phyloP scores from a whole-genome alignment of 2,329 filamentous ascomycete species.

The Monascus ruber region DNA sequence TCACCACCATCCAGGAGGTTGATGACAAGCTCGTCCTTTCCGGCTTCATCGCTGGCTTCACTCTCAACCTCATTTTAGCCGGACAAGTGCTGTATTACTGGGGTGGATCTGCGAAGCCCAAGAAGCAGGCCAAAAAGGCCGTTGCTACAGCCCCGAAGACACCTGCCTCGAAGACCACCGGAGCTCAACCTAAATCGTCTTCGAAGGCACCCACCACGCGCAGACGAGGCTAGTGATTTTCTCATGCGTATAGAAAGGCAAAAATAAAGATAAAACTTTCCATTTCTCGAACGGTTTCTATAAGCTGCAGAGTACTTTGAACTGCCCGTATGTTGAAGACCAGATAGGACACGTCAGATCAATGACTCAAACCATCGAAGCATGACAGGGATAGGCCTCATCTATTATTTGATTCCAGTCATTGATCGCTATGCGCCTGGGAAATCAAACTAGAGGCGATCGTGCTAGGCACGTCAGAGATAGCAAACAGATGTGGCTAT shows the following conservation, averaged over 20 bases:
- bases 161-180: conserved; percentile 26
- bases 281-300: too few relatives aligned
- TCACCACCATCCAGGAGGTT: conserved; percentile 94
- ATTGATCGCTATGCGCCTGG: too few relatives aligned
- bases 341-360: too few relatives aligned
- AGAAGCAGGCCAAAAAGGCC: conserved; percentile 9
- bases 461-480: too few relatives aligned
- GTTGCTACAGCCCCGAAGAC: conserved; percentile 16
- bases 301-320: too few relatives aligned
- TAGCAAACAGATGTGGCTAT: too few relatives aligned
- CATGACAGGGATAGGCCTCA: too few relatives aligned
- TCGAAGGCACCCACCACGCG: conserved; percentile 45
- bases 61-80: conserved; percentile 78
- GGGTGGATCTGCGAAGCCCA: conserved; percentile 49
- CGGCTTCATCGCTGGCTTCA: conserved; percentile 82
- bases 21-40: conserved; percentile 94
- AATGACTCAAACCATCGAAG: too few relatives aligned
- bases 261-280: neutral
- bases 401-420: too few relatives aligned
- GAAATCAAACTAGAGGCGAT: too few relatives aligned
- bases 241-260: neutral
- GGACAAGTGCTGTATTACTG: conserved; percentile 94
- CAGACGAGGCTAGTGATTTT: conserved; percentile 35
- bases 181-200: conserved; percentile 30
- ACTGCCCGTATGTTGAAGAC: too few relatives aligned